phyloP scores from a whole-genome alignment of 2,329 filamentous ascomycete species.

The Diplodia scrobiculata region DNA sequence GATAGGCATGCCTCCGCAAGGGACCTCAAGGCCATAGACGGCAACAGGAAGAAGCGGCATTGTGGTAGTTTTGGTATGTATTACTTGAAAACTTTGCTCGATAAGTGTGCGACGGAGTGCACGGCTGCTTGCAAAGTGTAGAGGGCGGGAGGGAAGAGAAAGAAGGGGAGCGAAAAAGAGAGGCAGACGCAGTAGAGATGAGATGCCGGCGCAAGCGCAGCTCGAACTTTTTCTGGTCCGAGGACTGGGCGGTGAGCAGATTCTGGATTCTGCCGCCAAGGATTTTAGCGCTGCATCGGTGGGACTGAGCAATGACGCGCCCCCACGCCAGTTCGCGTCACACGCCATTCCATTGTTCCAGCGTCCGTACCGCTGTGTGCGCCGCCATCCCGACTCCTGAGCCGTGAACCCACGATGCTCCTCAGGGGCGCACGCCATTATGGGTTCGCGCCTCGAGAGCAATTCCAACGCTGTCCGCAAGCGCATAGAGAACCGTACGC shows the following conservation, averaged over 20 bases:
- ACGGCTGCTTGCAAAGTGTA: background rate
- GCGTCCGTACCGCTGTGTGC: background rate
- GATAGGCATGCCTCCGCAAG: conserved; percentile 78
- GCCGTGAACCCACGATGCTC: conserved; percentile 8
- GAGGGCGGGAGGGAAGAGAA: background rate
- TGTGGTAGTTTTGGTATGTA: conserved; percentile 9
- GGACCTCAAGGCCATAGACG: conserved; percentile 90
- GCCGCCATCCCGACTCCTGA: background rate
- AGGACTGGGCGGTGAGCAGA: background rate
- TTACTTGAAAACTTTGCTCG: conserved; percentile 23
- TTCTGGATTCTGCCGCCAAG: conserved; percentile 16
- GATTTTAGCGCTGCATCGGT: conserved; percentile 6
- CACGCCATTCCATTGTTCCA: background rate
- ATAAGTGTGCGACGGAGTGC: conserved; percentile 6
- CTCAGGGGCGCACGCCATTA: conserved; percentile 37
- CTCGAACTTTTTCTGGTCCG: conserved; percentile 23
- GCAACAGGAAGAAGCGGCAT: conserved; percentile 62
- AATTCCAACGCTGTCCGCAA: conserved; percentile 64
- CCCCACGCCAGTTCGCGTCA: conserved; percentile 12
- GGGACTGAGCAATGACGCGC: conserved; percentile 17
- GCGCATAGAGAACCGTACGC: conserved; percentile 61
- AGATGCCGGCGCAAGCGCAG: conserved; percentile 11
- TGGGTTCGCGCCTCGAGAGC: conserved; percentile 64
- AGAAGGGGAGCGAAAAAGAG: conserved; percentile 28
- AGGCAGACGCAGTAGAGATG: conserved; percentile 10